Evolutionary conservation across 106 monocot genomes (phyloP).

Genomic region (Alisma plantagoaquatica): DNA sequence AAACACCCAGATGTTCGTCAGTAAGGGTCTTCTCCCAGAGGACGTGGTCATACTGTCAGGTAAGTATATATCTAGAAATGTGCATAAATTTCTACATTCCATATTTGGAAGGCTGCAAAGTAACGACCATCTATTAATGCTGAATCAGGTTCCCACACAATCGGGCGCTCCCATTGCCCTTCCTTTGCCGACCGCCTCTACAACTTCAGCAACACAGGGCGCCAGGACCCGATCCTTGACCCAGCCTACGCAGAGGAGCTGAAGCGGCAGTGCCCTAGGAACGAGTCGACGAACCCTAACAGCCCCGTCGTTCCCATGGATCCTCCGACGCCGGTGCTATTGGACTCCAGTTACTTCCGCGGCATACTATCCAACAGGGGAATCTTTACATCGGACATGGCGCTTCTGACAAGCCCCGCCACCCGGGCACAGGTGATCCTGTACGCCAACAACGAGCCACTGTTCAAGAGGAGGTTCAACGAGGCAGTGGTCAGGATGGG

Average conservation of each 20-base stretch:
- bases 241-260: slow-evolving; percentile 26
- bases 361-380: slow-evolving; percentile 26
- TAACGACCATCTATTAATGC: no score
- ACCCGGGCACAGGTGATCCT: slow-evolving; percentile 14
- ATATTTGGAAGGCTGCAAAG: no score
- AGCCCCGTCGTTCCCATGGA: slow-evolving; percentile 30
- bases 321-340: slow-evolving; percentile 11
- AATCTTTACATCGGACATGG: slow-evolving; percentile 40
- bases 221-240: slow-evolving; percentile 32
- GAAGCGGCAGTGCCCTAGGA: slow-evolving; percentile 29
- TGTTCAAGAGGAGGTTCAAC: slow-evolving; percentile 25
- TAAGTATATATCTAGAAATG: no score
- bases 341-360: slow-evolving; percentile 36
- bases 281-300: slow-evolving; percentile 6
- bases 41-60: no score
- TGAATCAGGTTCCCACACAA: slow-evolving; percentile 44
- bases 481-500: slow-evolving; percentile 58
- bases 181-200: slow-evolving; percentile 34
- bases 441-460: background rate
- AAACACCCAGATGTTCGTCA: no score
- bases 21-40: no score
- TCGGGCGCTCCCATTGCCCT: slow-evolving; percentile 41
- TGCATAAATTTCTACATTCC: no score
- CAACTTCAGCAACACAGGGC: slow-evolving; percentile 23
- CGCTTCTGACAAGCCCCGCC: slow-evolving; percentile 11